Base-by-base conservation (phyloP, 805 yeast genomes). In the Candida hungchunana region DNA sequence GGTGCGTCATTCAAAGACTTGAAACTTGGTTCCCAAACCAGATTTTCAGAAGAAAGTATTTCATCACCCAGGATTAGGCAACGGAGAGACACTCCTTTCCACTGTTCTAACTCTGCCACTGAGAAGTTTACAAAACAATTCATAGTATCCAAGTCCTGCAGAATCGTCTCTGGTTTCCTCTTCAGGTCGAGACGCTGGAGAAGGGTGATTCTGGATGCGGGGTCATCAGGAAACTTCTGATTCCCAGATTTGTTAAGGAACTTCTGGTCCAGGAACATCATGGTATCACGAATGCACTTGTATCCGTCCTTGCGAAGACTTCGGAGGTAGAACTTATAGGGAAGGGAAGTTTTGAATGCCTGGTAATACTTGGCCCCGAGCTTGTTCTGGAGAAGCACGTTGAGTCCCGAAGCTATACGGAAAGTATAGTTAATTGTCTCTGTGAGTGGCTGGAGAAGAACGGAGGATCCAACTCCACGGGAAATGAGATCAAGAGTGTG, bases 21-120 rank as follows among this genome's bases (percentile, higher is more conserved):
- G 38, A 44, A 44, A 14, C 48, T 44, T 23, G 42, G 50, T 18
- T 48, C 50, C 56, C 55, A 51, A 9, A 53, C 46, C 19, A 46
- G n/a, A 16, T 33, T 27, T 3, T 45, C 47, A 9, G 39, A 24
- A 7, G 47, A 31, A n/a, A 45, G 35, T 3, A 32, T 34, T 2
- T 23, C 23, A 24, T 49, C 53, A 1, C 34, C 24, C n/a, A 52
- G 31, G 1, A 54, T 41, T 3, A 18, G 16, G 22, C 39, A 36
- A 0, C 26, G 19, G 14, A 26, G 13, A 8, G 44, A 9, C 5
- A 36, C 28, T 4, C 15, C 12, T 3, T 27, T 18, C 21, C 40
- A 30, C 1, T 22, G 13, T 3, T 40, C 39, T 10, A 53, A 18
- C 5, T 40, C 47, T 12, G 7, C n/a, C 2, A 17, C 15, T 1